Evolutionary conservation across 2,329 filamentous ascomycete species (phyloP), one percentile per base, ranked within the genome.

Genomic region (Emmonsia crescens): DNA sequence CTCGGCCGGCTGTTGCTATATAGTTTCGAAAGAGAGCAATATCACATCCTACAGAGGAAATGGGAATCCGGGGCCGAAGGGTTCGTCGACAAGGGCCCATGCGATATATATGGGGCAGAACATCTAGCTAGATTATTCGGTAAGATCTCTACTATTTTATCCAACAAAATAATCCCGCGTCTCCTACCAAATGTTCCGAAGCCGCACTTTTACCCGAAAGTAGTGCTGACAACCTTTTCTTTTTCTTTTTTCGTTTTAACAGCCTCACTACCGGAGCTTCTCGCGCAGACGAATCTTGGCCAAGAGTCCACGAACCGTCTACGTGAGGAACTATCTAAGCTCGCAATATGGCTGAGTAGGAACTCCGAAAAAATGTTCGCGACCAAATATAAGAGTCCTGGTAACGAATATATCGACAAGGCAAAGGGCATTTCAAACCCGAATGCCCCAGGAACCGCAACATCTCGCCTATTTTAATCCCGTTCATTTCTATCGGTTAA

Each of bases 211-310:
- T 29, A 29, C 46, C 24, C 21, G 24, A 21, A 46, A 12, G 8
- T 16, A 29, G 46, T 8, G 24, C 46, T 49, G 12, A 49, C 46
- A 6, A 27, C 21, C 44, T 10, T 5, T 27, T 49, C 3, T 27
- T 49, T 14, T 14, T 12, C 66, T 57, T 62, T 57, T 29, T 29
- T n/a, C n/a, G n/a, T n/a, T 57, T 57, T 54, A 51, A 10, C 68
- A 96, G 93, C 95, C 3, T 88, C 89, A 0, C 85, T 97, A 68
- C 93, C 94, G 0, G 94, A 99, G 72, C 85, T 97, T 48, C 86
- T 97, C 64, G 92, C 92, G 3, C 94, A 99, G 74, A 99, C 94
- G 59, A 97, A 97, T 76, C 96, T 99, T 91, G 94, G 97, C 71
- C 82, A 88, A 60, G 91, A 96, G 73, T 92, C 91, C 2, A 90